Base-by-base conservation (phyloP, 176 grass and related monocot genomes). In the Hordeum vulgare region DNA sequence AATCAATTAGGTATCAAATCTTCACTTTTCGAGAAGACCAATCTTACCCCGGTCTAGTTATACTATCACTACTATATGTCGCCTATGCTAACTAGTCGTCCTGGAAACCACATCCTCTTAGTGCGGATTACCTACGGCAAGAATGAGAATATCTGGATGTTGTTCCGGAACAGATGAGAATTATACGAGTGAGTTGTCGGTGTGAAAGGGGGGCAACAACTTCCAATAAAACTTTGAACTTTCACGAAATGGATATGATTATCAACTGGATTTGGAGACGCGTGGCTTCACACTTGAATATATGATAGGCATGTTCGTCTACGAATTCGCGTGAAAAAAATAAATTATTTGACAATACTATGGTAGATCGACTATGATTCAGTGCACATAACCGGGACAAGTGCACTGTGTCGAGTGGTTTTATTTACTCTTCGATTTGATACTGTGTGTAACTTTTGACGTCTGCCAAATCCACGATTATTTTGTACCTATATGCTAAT, bases 141-240 rank as follows among this genome's bases (percentile, higher is more conserved):
- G 24, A 42, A 57, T 86, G 63, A 56, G 53, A 56, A 56, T 53
- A 53, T 53, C 49, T 47, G 7, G 18, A n/a, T 56, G 20, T 20
- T 56, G 74, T 79, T 77, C 8, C 56, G 11, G 3, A 53, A 27
- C 59, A 31, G 34, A 56, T 74, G 8, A 75, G 44, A 74, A 26
- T 80, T 75, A 80, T 65, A 31, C 14, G 74, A 37, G 10, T 71
- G 77, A 60, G 60, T 74, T 80, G 25, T 76, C 35, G 26, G 47
- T 61, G 59, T 47, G 53, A 59, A 11, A 66, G 27, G 27, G 45
- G 12, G 35, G 23, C 47, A 21, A 45, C 20, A 21, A 21, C 18
- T 21, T 56, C 53, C 53, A 56, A 2, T 21, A 56, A 9, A 21
- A 56, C 18, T 56, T 21, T 56, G 53, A 56, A 8, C 7, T 21